Conservation (phyloP, 139 green algal species). For the Chlamydomonas sphaeroides region DNA sequence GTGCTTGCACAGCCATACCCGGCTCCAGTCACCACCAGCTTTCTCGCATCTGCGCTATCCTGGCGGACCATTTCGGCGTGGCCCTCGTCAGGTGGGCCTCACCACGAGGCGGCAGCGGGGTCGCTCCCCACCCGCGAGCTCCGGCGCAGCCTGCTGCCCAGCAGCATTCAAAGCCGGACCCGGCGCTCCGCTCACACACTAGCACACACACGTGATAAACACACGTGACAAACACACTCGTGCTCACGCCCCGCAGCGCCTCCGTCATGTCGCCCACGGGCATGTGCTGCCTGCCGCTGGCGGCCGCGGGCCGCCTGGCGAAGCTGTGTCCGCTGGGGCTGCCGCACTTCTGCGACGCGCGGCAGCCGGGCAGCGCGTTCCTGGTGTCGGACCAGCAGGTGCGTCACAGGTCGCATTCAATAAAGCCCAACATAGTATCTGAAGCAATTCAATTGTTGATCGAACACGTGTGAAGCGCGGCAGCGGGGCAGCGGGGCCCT, state of each 20-base stretch:
- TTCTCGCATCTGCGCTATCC: background rate
- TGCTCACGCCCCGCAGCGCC: background rate
- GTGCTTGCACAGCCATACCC: constrained; percentile 8
- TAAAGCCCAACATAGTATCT: too few relatives aligned
- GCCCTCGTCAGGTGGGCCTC: constrained; percentile 5
- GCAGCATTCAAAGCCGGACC: too few relatives aligned
- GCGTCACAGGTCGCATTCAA: too few relatives aligned
- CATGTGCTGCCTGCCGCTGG: constrained; percentile 25
- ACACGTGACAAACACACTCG: too few relatives aligned
- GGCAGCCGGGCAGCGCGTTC: background rate
- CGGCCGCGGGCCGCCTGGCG: constrained; percentile 17
- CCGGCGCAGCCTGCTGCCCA: background rate
- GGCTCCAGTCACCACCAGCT: constrained; percentile 30
- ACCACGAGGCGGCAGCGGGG: too few relatives aligned
- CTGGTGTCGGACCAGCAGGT: constrained; percentile 29
- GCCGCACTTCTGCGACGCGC: constrained; percentile 33
- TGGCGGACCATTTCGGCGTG: constrained; percentile 14
- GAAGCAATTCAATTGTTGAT: too few relatives aligned
- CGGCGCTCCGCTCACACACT: too few relatives aligned
- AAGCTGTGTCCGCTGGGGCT: constrained; percentile 7
- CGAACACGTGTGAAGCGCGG: too few relatives aligned
- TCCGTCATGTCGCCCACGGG: constrained; percentile 7
- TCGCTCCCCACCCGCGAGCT: background rate
- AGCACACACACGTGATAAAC: too few relatives aligned
- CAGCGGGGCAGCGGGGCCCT: too few relatives aligned